Percentiles rank a stretch among this genome's conserved stretches.
phyloP scores from a whole-genome alignment of 495 filamentous ascomycete species.

The Penicillium roqueforti region DNA sequence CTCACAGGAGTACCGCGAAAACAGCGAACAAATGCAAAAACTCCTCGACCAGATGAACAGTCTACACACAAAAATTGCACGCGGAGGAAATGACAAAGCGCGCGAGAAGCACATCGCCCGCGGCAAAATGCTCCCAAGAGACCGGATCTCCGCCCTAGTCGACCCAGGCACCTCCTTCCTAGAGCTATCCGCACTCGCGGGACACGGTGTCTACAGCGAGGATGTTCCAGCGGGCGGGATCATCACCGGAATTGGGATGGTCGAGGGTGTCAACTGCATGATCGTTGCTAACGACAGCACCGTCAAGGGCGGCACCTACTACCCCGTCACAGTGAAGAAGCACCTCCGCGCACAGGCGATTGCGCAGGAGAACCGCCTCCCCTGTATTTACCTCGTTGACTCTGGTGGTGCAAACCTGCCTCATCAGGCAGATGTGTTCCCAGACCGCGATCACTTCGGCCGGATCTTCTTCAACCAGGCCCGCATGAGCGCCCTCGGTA shows the following conservation, averaged over 20 bases:
- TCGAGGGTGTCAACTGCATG: slow-evolving; percentile 88
- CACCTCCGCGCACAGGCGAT: slow-evolving; percentile 90
- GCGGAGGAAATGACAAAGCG: slow-evolving; percentile 78
- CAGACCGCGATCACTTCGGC: slow-evolving; percentile 91
- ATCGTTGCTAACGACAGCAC: slow-evolving; percentile 97
- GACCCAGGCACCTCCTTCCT: slow-evolving; percentile 89
- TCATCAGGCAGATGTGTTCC: slow-evolving; percentile 95
- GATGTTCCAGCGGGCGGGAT: slow-evolving; percentile 87
- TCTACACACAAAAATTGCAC: slow-evolving; percentile 65
- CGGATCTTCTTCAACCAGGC: slow-evolving; percentile 99
- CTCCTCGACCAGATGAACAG: slow-evolving; percentile 59
- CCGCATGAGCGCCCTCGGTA: slow-evolving; percentile 72
- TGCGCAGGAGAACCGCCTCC: slow-evolving; percentile 79
- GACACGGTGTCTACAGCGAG: slow-evolving; percentile 81
- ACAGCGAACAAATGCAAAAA: slow-evolving; percentile 72
- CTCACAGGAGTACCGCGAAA: slow-evolving; percentile 76
- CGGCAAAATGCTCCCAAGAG: slow-evolving; percentile 91
- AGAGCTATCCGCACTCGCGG: slow-evolving; percentile 84
- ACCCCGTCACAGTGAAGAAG: slow-evolving; percentile 97
- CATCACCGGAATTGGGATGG: slow-evolving; percentile 86
- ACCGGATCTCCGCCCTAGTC: slow-evolving; percentile 81
- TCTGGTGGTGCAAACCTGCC: slow-evolving; percentile 95
- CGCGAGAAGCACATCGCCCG: slow-evolving; percentile 81
- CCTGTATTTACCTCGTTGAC: slow-evolving; percentile 94
- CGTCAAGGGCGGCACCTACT: slow-evolving; percentile 98